A percentile compares a stretch with the other conserved stretches of the same genome.
phyloP scores from a whole-genome alignment of 2,329 filamentous ascomycete species.

The Xylariaceae sp. region DNA sequence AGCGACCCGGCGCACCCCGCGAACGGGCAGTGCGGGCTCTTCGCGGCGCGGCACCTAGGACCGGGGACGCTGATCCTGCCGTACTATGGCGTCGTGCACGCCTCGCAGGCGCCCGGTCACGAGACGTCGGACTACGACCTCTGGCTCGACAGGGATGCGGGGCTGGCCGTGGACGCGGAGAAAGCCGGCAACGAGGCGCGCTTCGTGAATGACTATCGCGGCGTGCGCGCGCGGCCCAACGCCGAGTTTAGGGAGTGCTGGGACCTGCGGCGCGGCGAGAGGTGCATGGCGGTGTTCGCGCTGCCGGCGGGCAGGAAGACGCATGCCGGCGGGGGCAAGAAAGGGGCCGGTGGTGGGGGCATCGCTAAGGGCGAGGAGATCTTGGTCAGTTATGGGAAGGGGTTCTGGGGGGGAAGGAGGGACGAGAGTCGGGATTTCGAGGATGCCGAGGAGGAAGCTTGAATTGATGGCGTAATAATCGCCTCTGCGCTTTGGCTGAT shows the following conservation, averaged over 20 bases:
- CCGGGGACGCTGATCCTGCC: constrained; percentile 61
- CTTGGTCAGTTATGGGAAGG: constrained; percentile 68
- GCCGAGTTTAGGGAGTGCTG: constrained; percentile 63
- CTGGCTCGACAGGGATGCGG: constrained; percentile 60
- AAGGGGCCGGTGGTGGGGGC: constrained; percentile 35
- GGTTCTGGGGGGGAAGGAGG: constrained; percentile 62
- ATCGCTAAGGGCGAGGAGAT: constrained; percentile 66
- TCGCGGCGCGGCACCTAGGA: constrained; percentile 56
- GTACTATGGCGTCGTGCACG: constrained; percentile 64
- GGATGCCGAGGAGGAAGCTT: neutral
- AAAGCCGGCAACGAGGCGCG: constrained; percentile 63
- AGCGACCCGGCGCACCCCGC: constrained; percentile 57
- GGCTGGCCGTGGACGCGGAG: constrained; percentile 63
- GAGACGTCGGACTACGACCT: constrained; percentile 65
- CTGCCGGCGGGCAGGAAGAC: constrained; percentile 47
- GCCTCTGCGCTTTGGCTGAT: neutral
- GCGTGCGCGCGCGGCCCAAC: constrained; percentile 56
- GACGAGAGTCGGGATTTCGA: constrained; percentile 32
- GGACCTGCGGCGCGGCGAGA: constrained; percentile 54
- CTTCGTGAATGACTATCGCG: constrained; percentile 69
- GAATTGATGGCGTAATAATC: neutral
- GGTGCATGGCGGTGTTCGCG: constrained; percentile 62
- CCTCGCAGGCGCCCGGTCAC: constrained; percentile 39
- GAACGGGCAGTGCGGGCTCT: constrained; percentile 60
- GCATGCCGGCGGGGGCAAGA: constrained; percentile 25